Conservation (phyloP, 2,329 filamentous ascomycete species). For the Colletotrichum eremochloae region DNA sequence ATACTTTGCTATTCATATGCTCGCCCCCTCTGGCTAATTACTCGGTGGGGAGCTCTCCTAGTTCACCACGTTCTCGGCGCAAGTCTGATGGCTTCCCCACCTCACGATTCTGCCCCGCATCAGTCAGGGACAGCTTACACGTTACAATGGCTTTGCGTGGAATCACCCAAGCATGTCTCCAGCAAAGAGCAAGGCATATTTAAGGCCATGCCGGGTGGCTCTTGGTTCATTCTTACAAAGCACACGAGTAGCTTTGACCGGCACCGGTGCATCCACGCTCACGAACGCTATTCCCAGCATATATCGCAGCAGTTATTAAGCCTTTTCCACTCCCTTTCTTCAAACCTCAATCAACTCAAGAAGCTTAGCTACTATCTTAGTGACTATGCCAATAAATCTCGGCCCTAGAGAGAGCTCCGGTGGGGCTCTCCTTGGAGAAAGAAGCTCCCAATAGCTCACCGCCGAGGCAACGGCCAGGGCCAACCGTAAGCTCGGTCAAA, state of each 20-base stretch:
- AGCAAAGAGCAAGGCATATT: background rate
- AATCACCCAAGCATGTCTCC: slow-evolving; percentile 2
- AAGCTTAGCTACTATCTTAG: slow-evolving; percentile 1
- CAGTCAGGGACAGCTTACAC: slow-evolving; percentile 1
- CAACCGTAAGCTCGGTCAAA: slow-evolving; percentile 22
- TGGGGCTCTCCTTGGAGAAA: slow-evolving; percentile 17
- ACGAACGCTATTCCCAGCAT: slow-evolving; percentile 15
- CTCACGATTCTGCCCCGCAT: slow-evolving; percentile 13
- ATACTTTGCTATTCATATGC: background rate
- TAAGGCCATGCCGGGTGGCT: background rate
- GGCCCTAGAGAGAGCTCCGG: slow-evolving; percentile 22
- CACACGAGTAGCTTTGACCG: background rate
- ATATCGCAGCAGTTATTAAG: background rate
- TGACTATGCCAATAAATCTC: slow-evolving; percentile 5
- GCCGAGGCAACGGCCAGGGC: slow-evolving; percentile 13
- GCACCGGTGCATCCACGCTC: slow-evolving; percentile 7
- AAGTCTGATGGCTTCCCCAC: background rate
- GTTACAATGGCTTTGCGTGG: background rate
- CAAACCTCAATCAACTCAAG: background rate
- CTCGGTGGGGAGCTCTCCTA: slow-evolving; percentile 25
- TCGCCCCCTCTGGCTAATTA: background rate
- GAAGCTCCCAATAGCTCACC: slow-evolving; percentile 28
- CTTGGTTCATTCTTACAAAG: slow-evolving; percentile 1
- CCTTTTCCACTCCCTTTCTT: background rate
- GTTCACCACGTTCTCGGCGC: slow-evolving; percentile 11